Conservation (phyloP, 306 rosid species). For the Heteromeles arbutifolia region DNA sequence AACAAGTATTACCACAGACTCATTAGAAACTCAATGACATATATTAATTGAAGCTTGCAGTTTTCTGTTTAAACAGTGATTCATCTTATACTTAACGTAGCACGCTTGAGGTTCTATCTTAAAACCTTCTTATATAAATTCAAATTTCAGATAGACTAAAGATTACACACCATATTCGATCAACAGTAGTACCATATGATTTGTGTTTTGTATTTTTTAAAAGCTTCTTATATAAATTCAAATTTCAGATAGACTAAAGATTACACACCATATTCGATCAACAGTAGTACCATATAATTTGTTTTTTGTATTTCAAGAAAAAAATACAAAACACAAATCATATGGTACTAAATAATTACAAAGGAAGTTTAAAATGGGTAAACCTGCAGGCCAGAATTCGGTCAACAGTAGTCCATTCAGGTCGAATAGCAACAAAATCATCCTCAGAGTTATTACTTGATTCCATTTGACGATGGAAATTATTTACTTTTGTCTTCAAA, state of each 20-base stretch:
- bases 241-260: slow-evolving; percentile 7
- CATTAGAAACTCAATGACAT: background rate
- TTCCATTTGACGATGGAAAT: slow-evolving; percentile 78
- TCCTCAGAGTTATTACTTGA: slow-evolving; percentile 67
- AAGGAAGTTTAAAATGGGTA: slow-evolving; percentile 13
- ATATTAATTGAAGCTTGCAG: background rate
- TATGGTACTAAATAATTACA: slow-evolving; percentile 7
- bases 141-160: slow-evolving; percentile 4
- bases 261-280: background rate
- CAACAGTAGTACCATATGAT: too few relatives aligned
- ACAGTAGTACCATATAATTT: too few relatives aligned
- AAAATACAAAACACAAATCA: slow-evolving; percentile 1
- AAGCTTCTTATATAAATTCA: background rate
- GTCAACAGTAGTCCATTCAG: slow-evolving; percentile 98
- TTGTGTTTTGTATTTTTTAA: background rate
- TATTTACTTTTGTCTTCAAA: slow-evolving; percentile 66
- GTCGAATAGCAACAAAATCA: slow-evolving; percentile 90
- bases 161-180: background rate
- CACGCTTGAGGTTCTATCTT: background rate
- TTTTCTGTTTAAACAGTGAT: background rate
- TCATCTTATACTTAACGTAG: background rate
- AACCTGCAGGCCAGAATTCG: slow-evolving; percentile 95
- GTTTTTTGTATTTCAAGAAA: background rate
- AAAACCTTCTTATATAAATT: background rate
- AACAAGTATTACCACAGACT: background rate